These are phyloP conservation scores for Zasmidium citrigriseum DNA, from an alignment of 2,329 filamentous ascomycete genomes.

Conservation along the genomic window DNA sequence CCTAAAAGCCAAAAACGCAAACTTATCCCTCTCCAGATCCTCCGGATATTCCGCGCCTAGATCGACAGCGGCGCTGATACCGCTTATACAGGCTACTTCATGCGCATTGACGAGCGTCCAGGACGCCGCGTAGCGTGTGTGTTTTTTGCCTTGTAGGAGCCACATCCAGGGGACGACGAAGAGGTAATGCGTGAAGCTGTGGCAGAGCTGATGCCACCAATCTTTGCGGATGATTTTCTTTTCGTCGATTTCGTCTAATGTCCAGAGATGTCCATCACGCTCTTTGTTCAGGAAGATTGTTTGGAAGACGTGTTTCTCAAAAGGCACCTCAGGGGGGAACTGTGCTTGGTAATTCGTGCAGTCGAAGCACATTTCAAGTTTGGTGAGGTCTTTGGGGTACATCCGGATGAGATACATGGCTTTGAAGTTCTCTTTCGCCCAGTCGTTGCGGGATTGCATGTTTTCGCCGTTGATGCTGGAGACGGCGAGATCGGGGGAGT, in stretches of 20 bases:
- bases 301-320: conserved; percentile 68
- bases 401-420: conserved; percentile 68
- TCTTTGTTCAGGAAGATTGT: conserved; percentile 66
- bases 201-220: conserved; percentile 69
- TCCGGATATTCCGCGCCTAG: conserved; percentile 66
- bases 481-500: conserved; percentile 51
- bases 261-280: conserved; percentile 58
- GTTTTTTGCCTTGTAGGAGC: conserved; percentile 67
- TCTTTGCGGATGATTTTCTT: conserved; percentile 63
- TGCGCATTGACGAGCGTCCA: conserved; percentile 73
- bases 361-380: conserved; percentile 68
- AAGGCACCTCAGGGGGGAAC: conserved; percentile 57
- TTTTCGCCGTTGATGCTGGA: conserved; percentile 42
- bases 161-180: conserved; percentile 71
- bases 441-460: conserved; percentile 45
- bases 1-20: conserved; percentile 61
- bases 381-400: conserved; percentile 57
- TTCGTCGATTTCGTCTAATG: conserved; percentile 59
- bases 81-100: conserved; percentile 69
- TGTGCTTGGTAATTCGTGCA: conserved; percentile 76
- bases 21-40: conserved; percentile 63
- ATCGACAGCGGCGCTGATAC: conserved; percentile 69
- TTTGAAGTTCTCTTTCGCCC: conserved; percentile 55
- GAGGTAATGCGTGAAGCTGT: conserved; percentile 64
- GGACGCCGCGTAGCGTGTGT: conserved; percentile 64